Evolutionary conservation across 257 asterid species (phyloP), one percentile per base, ranked within the genome.

Genomic region (Cynanchum wilfordii): DNA sequence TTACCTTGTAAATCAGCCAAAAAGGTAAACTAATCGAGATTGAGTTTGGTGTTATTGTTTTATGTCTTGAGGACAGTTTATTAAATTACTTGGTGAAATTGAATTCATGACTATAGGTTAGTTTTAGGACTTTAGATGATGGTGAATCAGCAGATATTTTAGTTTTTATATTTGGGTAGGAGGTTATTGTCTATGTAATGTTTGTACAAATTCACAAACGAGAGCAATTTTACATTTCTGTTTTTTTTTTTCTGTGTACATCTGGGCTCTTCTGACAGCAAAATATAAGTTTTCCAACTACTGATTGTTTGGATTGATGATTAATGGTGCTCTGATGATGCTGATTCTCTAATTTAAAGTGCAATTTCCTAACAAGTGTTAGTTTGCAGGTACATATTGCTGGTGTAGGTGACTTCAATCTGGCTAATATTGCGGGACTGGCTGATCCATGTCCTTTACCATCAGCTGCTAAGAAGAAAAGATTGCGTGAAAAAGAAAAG

Each of bases 401-500:
- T 79, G 99, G 99, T n/a, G 98, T 89, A 78, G 98, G 99, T 64
- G 99, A 95, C 80, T 90, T 73, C 85, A 75, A 76, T 76, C 77
- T 90, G 82, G 86, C 89, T 63, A 93, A 94, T 71, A 33, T 89
- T 71, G 79, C 95, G 3, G 85, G 86, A 11, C 77, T 92, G 76
- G 85, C 94, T 59, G 99, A 95, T 86, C 99, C 99, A 24, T 95
- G 99, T 79, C 98, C 99, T 78, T 85, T 95, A 73, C 99, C 99
- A 56, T 88, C 96, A 70, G 97, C 87, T 79, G 99, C 96, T 81
- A 95, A 92, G 83, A 95, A 92, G 88, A 95, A 95, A 83, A 97
- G 99, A 68, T 70, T 95, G 59, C 94, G 99, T 73, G 98, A 95
- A 88, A 95, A 92, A 78, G 99, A 95, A 77, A 95, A 90, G 82